Evolutionary conservation across 2,329 filamentous ascomycete species (phyloP).

Genomic region (Colletotrichum cereale): DNA sequence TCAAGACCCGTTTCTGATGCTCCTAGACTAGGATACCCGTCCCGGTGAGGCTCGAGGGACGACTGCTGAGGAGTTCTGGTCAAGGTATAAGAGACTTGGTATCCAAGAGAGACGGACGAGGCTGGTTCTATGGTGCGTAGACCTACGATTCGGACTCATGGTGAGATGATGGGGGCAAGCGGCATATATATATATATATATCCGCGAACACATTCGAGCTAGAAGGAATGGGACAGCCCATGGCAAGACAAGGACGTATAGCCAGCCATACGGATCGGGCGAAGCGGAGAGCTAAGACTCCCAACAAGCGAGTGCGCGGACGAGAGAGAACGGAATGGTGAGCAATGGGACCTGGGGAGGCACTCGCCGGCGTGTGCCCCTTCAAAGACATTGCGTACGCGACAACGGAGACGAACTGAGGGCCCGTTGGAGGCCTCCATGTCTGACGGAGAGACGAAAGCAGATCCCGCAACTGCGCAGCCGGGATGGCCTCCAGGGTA

Average conservation of each 20-base stretch:
- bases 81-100: neutral
- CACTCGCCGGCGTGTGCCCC: slow-evolving; percentile 1
- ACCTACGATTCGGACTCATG: neutral
- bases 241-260: neutral
- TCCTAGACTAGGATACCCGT: neutral
- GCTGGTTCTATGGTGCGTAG: neutral
- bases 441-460: neutral
- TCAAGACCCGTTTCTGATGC: neutral
- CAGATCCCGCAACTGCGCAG: neutral
- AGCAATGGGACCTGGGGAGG: neutral
- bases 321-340: neutral
- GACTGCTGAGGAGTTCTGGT: neutral
- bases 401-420: neutral
- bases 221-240: neutral
- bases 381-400: neutral
- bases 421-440: neutral
- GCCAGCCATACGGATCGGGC: neutral
- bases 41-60: neutral
- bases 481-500: neutral
- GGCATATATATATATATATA: slow-evolving; percentile 20
- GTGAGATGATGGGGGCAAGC: neutral
- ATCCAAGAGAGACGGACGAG: neutral
- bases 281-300: neutral
- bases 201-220: neutral
- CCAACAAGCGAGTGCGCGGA: slow-evolving; percentile 15